Evolutionary conservation across 139 green algal species (phyloP), one percentile per base, ranked within the genome.

Genomic region (Medakamo hakoo): DNA sequence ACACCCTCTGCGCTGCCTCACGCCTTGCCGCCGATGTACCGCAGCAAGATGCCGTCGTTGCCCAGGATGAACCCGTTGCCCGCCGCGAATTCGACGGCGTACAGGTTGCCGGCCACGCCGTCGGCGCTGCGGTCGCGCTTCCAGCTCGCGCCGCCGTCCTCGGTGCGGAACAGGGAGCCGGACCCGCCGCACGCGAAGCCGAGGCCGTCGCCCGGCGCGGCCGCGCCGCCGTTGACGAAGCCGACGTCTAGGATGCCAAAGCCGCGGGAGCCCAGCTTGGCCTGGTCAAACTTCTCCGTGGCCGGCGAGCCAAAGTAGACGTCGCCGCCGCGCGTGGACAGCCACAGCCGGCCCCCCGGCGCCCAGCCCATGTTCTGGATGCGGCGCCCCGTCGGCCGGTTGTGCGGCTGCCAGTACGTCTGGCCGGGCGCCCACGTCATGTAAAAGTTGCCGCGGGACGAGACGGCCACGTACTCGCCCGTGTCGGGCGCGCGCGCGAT

Each of bases 361-460:
- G 82, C 87, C 75, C 81, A 98, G 23, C 91, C 91, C 91, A 98
- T 98, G 81, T 91, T 94, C 66, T 97, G 93, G 28, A 99, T 74
- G 25, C 93, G 83, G 26, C 93, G 77, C n/a, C 83, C 79, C 18
- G 71, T 80, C 32, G 81, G 82, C 26, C 93, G 78, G 83, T 97
- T 97, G 84, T 96, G 91, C 4, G 91, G 91, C 78, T 78, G 60
- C 91, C 91, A 97, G 73, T 82, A 94, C 4, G 76, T 83, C 69
- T 96, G 84, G 5, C 91, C 91, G 4, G 89, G 84, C 24, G 78
- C 63, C 93, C 93, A 99, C 27, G 93, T 97, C 81, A 99, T 92
- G 82, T 87, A 99, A 75, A 99, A 99, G 87, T 99, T 99, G 59
- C 93, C 93, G 40, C 93, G 82, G 2, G 80, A 92, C 52, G 71